phyloP scores from a whole-genome alignment of 495 filamentous ascomycete species.

The Trichoderma gamsii region DNA sequence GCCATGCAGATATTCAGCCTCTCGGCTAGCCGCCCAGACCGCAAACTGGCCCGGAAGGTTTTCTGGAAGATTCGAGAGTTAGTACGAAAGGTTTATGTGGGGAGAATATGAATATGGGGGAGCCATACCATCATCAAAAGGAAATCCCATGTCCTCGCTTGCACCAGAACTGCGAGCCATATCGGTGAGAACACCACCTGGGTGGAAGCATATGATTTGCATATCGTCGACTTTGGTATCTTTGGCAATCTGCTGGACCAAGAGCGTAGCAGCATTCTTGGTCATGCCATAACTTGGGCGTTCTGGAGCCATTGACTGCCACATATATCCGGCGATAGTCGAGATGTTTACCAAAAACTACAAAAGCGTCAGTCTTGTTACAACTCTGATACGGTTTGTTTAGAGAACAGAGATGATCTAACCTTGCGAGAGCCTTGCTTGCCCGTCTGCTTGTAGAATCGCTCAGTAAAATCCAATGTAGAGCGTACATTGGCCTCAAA shows the following conservation, averaged over 20 bases:
- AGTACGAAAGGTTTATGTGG: background rate
- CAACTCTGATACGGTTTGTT: background rate
- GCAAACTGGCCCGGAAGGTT: conserved; percentile 29
- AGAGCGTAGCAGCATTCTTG: conserved; percentile 18
- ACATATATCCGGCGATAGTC: conserved; percentile 24
- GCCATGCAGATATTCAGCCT: conserved; percentile 33
- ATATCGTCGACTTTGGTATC: conserved; percentile 15
- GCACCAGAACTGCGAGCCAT: conserved; percentile 15
- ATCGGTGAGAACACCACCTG: conserved; percentile 22
- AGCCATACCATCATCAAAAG: conserved; percentile 23
- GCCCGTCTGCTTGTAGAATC: conserved; percentile 27
- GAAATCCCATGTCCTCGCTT: background rate
- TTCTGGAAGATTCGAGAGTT: conserved; percentile 17
- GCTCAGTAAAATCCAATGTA: conserved; percentile 26
- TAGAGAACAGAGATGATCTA: background rate
- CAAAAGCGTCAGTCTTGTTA: background rate
- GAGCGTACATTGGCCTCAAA: conserved; percentile 26
- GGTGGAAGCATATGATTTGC: conserved; percentile 26
- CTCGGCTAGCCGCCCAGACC: conserved; percentile 31
- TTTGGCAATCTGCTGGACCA: conserved; percentile 20
- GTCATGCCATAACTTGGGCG: conserved; percentile 16
- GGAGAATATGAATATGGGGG: background rate
- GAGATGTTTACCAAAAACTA: conserved; percentile 36
- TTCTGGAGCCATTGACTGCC: background rate
- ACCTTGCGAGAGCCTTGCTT: conserved; percentile 17